Percentiles rank a stretch among this genome's conserved stretches.
These are phyloP conservation scores for Colletotrichum lentis DNA, from an alignment of 2,329 filamentous ascomycete genomes.

Conservation along the genomic window DNA sequence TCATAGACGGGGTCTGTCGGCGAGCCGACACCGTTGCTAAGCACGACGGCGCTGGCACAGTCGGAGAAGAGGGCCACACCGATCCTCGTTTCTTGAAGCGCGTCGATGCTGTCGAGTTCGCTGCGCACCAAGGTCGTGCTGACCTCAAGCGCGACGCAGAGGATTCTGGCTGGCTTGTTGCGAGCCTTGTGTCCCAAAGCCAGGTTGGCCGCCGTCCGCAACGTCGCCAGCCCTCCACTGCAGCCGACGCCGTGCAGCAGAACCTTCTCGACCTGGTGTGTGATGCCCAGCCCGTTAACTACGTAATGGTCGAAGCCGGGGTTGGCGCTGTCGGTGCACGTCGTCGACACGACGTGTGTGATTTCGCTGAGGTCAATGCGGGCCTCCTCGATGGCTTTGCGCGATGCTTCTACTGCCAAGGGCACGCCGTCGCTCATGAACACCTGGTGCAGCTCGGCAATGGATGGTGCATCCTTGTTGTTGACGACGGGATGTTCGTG, in stretches of 20 bases:
- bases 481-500: slow-evolving; percentile 70
- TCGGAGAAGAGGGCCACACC: slow-evolving; percentile 74
- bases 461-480: slow-evolving; percentile 60
- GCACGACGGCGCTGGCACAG: slow-evolving; percentile 70
- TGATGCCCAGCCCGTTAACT: slow-evolving; percentile 64
- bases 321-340: slow-evolving; percentile 74
- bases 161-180: slow-evolving; percentile 66
- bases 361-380: slow-evolving; percentile 61
- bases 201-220: slow-evolving; percentile 72
- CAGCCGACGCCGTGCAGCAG: slow-evolving; percentile 73
- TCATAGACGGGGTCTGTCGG: slow-evolving; percentile 60
- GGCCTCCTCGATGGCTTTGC: slow-evolving; percentile 65
- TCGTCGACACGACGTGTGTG: slow-evolving; percentile 73
- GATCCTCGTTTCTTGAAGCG: slow-evolving; percentile 68
- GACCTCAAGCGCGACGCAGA: slow-evolving; percentile 72
- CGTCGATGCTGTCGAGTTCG: slow-evolving; percentile 70
- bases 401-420: slow-evolving; percentile 62
- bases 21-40: slow-evolving; percentile 69
- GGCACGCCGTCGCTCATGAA: slow-evolving; percentile 67
- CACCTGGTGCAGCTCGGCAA: slow-evolving; percentile 61
- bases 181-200: slow-evolving; percentile 69
- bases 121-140: slow-evolving; percentile 69
- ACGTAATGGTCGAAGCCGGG: slow-evolving; percentile 74
- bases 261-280: slow-evolving; percentile 68
- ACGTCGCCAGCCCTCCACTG: slow-evolving; percentile 67